A percentile compares a stretch with the other conserved stretches of the same genome.
Evolutionary conservation across 306 rosid genomes (phyloP).

Genomic region (Cucurbita pepo): DNA sequence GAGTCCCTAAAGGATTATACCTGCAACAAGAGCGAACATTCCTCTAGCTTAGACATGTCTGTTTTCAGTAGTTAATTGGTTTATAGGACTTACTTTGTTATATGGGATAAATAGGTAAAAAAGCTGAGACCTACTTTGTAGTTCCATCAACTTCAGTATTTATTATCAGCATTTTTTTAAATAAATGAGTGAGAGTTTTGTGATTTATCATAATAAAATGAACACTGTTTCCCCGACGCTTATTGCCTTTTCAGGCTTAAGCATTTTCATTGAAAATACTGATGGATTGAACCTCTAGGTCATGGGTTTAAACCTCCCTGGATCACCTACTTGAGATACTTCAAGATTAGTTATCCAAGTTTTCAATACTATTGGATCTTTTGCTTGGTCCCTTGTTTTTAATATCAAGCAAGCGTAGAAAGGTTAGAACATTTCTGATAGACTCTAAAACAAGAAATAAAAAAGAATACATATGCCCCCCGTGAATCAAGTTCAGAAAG

Average conservation of each 20-base stretch:
- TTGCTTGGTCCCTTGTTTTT: neutral
- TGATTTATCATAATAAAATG: neutral
- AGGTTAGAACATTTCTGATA: neutral
- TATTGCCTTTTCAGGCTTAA: neutral
- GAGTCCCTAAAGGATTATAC: neutral
- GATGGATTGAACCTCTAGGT: neutral
- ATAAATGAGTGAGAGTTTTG: neutral
- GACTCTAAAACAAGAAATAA: neutral
- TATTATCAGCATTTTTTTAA: neutral
- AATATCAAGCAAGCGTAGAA: neutral
- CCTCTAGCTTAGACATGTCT: neutral
- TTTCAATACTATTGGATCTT: neutral
- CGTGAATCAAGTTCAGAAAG: neutral
- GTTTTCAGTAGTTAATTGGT: neutral
- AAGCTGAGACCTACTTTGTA: neutral
- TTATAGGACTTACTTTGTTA: neutral
- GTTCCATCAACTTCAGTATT: neutral
- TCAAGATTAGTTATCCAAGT: neutral
- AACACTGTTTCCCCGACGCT: neutral
- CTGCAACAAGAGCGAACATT: neutral
- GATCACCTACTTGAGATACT: neutral
- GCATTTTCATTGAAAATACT: neutral
- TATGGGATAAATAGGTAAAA: neutral
- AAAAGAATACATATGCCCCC: neutral
- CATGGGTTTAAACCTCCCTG: neutral